Base-by-base conservation (phyloP, 2,329 filamentous ascomycete genomes). In the Phialocephala subalpina region DNA sequence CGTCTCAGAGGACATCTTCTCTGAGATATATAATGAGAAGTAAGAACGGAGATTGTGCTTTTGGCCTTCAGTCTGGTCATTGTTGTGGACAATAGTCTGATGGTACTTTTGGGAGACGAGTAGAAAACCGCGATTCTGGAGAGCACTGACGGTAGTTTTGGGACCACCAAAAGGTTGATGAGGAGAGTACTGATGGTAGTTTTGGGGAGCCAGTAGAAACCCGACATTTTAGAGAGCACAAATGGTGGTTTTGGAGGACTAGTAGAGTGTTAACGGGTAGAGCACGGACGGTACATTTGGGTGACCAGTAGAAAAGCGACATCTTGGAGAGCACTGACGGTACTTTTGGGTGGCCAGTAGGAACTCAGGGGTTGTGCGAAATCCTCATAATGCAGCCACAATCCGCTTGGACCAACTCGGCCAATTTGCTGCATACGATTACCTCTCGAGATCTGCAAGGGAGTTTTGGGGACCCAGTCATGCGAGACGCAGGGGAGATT, bases 31-130 rank as follows among this genome's bases (percentile, higher is more conserved):
- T 40, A 40, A 9, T 12, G 36, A 40, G 36, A 40, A 40, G 18
- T 9, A 40, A 16, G 36, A 3, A 40, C 36, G 36, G 36, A 40
- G 36, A 40, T 3, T 40, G 36, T 40, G 11, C 36, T 40, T 40
- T 40, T 40, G 8, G 36, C 36, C 2, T 40, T 12, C 36, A 40
- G 36, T 11, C 36, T n/a, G n/a, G n/a, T n/a, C n/a, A 40, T 11
- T 40, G 36, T 40, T 12, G 36, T 9, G 36, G 18, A 40, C 36
- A 40, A 40, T 40, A 40, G 11, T 40, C 3, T 12, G 18, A 42
- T 22, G 58, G 58, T 53, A 60, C 45, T 52, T 60, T 52, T 60
- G 58, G 33, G n/a, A 3, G 36, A 45, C 57, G 35, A 59, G 35
- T 52, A 36, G 9, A 18, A 60, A 35, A 9, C 18, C 36, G 36